These are phyloP conservation scores for Ustilago shanxiensis DNA, from an alignment of 1,284 basidiomycete species.

Conservation along the genomic window DNA sequence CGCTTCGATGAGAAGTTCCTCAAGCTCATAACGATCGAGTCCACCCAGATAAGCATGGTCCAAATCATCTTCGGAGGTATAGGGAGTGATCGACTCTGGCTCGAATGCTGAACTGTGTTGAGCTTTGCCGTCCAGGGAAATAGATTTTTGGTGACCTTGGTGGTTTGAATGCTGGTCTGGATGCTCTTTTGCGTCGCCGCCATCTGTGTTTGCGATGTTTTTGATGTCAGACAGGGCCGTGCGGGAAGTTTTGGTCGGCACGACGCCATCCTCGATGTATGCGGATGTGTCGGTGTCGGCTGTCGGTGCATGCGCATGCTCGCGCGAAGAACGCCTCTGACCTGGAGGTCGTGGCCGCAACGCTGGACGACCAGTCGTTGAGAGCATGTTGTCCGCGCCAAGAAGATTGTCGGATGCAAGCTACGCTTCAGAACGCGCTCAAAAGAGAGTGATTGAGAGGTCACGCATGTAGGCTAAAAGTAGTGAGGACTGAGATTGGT, in stretches of 20 bases:
- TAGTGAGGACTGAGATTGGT: too few species aligned
- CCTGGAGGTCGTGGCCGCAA: conserved; percentile 17
- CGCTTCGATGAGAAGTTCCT: conserved; percentile 56
- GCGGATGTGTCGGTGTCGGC: not conserved
- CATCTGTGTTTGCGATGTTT: conserved; percentile 4
- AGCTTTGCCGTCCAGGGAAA: not conserved
- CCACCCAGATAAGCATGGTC: conserved; percentile 51
- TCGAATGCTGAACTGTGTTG: not conserved
- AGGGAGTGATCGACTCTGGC: conserved; percentile 9
- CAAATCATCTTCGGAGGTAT: conserved; percentile 13
- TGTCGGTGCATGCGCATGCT: conserved; percentile 7
- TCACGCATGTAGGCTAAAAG: not conserved
- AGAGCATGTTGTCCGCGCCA: conserved; percentile 4
- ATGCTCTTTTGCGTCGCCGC: not conserved
- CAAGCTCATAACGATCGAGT: conserved; percentile 59
- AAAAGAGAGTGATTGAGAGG: not conserved
- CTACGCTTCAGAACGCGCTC: not conserved
- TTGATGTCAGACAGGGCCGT: conserved; percentile 19
- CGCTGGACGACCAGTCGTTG: not conserved
- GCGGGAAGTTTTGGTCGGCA: not conserved
- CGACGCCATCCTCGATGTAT: not conserved
- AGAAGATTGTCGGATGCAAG: not conserved
- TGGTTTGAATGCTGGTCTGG: not conserved
- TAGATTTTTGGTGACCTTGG: not conserved
- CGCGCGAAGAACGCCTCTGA: conserved; percentile 2